A percentile compares a stretch with the other conserved stretches of the same genome.
Evolutionary conservation across 2,329 filamentous ascomycete genomes (phyloP).

Genomic region (Clarireedia sp.): DNA sequence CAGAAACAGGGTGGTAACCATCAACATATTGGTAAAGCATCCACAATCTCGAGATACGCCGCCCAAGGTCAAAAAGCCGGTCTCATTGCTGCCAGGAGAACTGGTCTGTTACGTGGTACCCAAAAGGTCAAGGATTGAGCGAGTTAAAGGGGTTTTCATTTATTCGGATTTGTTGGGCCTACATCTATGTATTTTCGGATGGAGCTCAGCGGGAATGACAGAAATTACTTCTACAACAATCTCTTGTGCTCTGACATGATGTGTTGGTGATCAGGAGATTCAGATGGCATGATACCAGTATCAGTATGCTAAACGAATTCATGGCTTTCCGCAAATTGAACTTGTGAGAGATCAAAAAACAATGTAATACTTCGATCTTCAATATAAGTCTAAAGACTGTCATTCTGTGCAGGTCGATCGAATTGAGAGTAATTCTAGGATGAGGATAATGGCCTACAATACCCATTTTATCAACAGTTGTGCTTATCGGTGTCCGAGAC

Average conservation of each 20-base stretch:
- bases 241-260: constrained; percentile 6
- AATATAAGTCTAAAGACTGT: not conserved
- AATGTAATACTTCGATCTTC: not conserved
- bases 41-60: constrained; percentile 97
- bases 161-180: constrained; percentile 29
- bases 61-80: constrained; percentile 98
- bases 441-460: not conserved
- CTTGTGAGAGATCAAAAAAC: not conserved
- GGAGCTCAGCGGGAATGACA: constrained; percentile 30
- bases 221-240: constrained; percentile 20
- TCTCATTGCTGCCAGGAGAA: constrained; percentile 99
- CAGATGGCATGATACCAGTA: constrained; percentile 6
- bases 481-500: not conserved
- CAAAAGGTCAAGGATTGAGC: constrained; percentile 97
- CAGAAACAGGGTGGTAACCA: constrained; percentile 73
- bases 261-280: constrained; percentile 11
- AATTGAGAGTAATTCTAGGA: not conserved
- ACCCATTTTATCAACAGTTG: not conserved
- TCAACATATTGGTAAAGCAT: constrained; percentile 94
- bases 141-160: constrained; percentile 26
- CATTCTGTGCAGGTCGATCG: not conserved
- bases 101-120: constrained; percentile 99
- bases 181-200: constrained; percentile 30
- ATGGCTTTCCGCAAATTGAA: constrained; percentile 5
- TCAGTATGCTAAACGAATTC: constrained; percentile 8